phyloP scores from a whole-genome alignment of 164 flowering plant genomes.

The Platanus orientalis region DNA sequence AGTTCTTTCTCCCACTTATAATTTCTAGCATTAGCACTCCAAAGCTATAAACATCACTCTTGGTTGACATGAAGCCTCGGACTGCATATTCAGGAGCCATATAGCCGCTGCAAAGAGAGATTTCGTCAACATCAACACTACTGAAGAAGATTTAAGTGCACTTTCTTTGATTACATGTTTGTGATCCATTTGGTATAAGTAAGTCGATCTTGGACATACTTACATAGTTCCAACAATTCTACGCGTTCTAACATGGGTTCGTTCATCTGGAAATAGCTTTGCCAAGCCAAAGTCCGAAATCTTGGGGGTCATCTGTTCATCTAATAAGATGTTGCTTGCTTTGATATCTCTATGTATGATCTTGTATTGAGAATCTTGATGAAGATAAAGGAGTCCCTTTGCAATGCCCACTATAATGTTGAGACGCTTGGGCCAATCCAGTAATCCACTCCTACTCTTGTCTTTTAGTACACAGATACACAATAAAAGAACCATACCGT shows the following conservation, averaged over 20 bases:
- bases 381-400: slow-evolving; percentile 12
- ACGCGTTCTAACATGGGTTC: not conserved
- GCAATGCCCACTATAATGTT: slow-evolving; percentile 14
- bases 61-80: slow-evolving; percentile 5
- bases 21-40: slow-evolving; percentile 11
- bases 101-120: slow-evolving; percentile 6
- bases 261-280: slow-evolving; percentile 13
- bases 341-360: too few species aligned
- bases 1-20: slow-evolving; percentile 13
- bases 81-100: too few species aligned
- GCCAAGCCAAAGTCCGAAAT: slow-evolving; percentile 23
- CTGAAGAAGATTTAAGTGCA: too few species aligned
- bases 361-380: slow-evolving; percentile 8
- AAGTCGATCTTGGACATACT: not conserved
- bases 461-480: slow-evolving; percentile 3
- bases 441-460: slow-evolving; percentile 8
- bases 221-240: slow-evolving; percentile 2
- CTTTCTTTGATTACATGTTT: too few species aligned
- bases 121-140: too few species aligned
- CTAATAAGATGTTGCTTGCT: too few species aligned
- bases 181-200: not conserved
- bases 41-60: slow-evolving; percentile 14
- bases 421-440: slow-evolving; percentile 15
- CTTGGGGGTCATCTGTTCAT: slow-evolving; percentile 15
- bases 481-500: not conserved